Conservation (phyloP, 2,329 filamentous ascomycete genomes). For the Zymoseptoria pseudotritici region DNA sequence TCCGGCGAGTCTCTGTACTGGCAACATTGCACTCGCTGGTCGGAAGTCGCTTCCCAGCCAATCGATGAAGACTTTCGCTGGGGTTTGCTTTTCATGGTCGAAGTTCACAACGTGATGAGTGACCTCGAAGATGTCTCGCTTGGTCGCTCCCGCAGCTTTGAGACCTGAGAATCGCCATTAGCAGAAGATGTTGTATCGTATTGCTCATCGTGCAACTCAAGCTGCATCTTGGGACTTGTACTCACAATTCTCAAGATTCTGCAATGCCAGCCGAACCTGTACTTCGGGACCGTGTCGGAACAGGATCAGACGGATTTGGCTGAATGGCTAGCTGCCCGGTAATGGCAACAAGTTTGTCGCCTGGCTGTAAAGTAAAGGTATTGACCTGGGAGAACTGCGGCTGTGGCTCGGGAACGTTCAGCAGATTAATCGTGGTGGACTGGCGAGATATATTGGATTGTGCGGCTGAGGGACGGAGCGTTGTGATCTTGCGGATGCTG, state of each 20-base stretch:
- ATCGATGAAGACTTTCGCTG: slow-evolving; percentile 12
- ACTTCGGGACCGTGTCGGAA: slow-evolving; percentile 7
- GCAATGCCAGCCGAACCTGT: slow-evolving; percentile 12
- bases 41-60: slow-evolving; percentile 14
- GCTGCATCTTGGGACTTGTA: too few relatives aligned
- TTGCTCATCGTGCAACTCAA: background rate
- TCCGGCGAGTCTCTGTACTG: slow-evolving; percentile 9
- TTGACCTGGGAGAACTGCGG: slow-evolving; percentile 16
- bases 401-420: slow-evolving; percentile 7
- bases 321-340: slow-evolving; percentile 16
- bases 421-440: slow-evolving; percentile 1
- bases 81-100: slow-evolving; percentile 15
- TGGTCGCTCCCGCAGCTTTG: slow-evolving; percentile 11
- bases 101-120: slow-evolving; percentile 18
- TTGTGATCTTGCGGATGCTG: background rate
- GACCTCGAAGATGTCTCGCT: slow-evolving; percentile 18
- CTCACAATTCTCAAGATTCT: slow-evolving; percentile 13
- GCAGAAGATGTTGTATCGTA: background rate
- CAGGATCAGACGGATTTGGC: slow-evolving; percentile 7
- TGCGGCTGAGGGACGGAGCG: background rate
- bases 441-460: background rate
- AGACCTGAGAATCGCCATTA: slow-evolving; percentile 1
- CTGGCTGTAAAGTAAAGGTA: slow-evolving; percentile 7
- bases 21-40: slow-evolving; percentile 16
- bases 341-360: slow-evolving; percentile 13